Conservation (phyloP, 225 moss, liverwort and hornwort species). For the Polytrichum commune region DNA sequence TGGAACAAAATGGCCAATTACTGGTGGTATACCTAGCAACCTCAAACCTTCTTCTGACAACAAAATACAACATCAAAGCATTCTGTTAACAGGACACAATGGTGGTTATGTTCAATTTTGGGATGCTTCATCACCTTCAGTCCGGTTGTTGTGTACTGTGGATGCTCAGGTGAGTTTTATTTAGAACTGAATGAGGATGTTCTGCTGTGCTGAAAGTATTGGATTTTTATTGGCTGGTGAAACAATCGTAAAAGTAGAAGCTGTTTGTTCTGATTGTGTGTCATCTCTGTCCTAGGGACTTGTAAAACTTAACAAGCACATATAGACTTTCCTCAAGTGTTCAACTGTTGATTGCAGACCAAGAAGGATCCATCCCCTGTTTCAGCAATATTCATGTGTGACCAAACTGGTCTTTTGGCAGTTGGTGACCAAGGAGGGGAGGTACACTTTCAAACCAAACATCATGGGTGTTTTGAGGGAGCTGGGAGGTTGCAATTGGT, state of each 20-base stretch:
- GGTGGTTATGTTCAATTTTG: conserved; percentile 76
- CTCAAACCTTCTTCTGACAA: conserved; percentile 28
- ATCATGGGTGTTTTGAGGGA: not conserved
- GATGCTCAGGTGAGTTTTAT: conserved; percentile 45
- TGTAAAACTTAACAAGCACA: too few species aligned
- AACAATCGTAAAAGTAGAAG: not conserved
- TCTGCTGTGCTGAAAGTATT: not conserved
- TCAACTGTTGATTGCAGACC: conserved; percentile 41
- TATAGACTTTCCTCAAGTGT: too few species aligned
- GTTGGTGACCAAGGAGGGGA: conserved; percentile 69
- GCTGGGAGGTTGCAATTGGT: not conserved
- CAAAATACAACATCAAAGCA: conserved; percentile 24
- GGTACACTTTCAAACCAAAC: conserved; percentile 41
- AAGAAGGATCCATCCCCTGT: conserved; percentile 38
- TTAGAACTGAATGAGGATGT: conserved; percentile 7
- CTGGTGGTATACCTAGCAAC: conserved; percentile 55
- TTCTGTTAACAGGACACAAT: conserved; percentile 79
- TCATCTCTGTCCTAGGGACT: too few species aligned
- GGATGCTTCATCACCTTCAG: conserved; percentile 71
- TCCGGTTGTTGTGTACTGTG: conserved; percentile 53
- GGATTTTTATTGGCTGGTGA: conserved; percentile 1
- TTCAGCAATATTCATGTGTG: conserved; percentile 55
- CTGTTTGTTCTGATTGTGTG: not conserved
- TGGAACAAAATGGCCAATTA: conserved; percentile 91
- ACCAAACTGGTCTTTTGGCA: conserved; percentile 68